Conservation (phyloP, 495 filamentous ascomycete species). For the Platismatia glauca region DNA sequence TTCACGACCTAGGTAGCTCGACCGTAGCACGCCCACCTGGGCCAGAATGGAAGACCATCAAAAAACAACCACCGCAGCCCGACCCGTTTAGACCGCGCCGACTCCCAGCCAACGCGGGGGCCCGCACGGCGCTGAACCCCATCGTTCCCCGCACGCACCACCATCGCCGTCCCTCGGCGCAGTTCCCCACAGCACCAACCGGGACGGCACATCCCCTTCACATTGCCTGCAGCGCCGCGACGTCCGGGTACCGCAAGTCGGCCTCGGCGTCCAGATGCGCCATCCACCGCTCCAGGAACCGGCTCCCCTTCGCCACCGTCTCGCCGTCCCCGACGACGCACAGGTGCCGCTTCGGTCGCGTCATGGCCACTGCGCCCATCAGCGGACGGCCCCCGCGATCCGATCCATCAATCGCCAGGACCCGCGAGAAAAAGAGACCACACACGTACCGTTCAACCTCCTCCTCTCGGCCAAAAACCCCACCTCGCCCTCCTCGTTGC, state of each 20-base stretch:
- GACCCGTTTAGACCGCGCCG: no score
- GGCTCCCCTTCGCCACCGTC: slow-evolving; percentile 72
- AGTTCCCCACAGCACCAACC: no score
- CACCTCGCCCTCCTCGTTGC: slow-evolving; percentile 77
- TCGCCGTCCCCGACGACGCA: slow-evolving; percentile 90
- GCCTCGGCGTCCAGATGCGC: slow-evolving; percentile 73
- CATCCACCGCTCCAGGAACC: slow-evolving; percentile 85
- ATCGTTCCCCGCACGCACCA: no score
- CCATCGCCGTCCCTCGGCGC: no score
- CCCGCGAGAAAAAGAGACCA: no score
- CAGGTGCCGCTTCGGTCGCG: slow-evolving; percentile 78
- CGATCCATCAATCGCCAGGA: no score
- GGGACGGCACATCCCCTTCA: slow-evolving; percentile 5
- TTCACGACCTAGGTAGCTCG: no score
- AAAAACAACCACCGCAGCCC: no score
- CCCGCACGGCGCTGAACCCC: no score
- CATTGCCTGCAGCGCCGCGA: slow-evolving; percentile 20
- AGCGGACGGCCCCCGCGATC: no score
- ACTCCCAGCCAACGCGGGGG: no score
- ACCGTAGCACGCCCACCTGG: not conserved
- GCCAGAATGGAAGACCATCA: no score
- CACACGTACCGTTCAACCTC: slow-evolving; percentile 62
- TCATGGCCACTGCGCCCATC: slow-evolving; percentile 65
- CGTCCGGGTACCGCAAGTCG: slow-evolving; percentile 75
- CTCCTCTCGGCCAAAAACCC: slow-evolving; percentile 93